Base-by-base conservation (phyloP, 352 stramenopile genomes). In the Globisporangium carolinianum region DNA sequence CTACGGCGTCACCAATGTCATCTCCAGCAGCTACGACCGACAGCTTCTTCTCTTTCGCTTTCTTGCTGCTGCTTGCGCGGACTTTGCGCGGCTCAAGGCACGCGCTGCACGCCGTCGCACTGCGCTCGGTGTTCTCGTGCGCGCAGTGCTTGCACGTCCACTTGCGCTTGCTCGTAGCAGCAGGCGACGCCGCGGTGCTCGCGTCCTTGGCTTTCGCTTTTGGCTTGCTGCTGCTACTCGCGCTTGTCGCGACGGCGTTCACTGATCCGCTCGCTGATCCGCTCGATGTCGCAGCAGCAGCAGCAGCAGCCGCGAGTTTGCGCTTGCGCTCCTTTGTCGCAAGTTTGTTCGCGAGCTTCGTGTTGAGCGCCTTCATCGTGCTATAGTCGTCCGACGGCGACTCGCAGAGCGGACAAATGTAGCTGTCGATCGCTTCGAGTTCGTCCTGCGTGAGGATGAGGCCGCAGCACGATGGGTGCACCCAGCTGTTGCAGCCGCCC, bases 401-500 rank as follows among this genome's bases (percentile, higher is more conserved):
- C 68, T 95, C 86, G 53, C 86, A 95, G 6, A 95, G 67, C 49
- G 86, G 86, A 46, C 86, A 95, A 47, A 95, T 79, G 68, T 94
- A 95, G 57, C 72, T 78, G 61, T 91, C 79, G 49, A 95, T 74
- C 41, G 77, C 78, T 63, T 95, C 83, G 6, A 94, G 72, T 65
- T 97, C 87, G 55, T 94, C 72, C 55, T 87, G 73, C 36, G 86
- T 92, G 57, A 97, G 65, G 39, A 91, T 67, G 15, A 97, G 79
- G 11, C 86, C 86, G 58, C 87, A 96, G 63, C 89, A 97, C 55
- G 62, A 65, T 41, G 88, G 89, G 55, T 97, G 89, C 41, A 96
- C 91, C 86, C 86, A 97, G 57, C 89, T 87, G 51, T 96, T 91
- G 68, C 89, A 97, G 60, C 89, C 89, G 54, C 84, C 87, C 17